phyloP scores from a whole-genome alignment of 139 green algal species.

The Astrephomene gubernaculifera region DNA sequence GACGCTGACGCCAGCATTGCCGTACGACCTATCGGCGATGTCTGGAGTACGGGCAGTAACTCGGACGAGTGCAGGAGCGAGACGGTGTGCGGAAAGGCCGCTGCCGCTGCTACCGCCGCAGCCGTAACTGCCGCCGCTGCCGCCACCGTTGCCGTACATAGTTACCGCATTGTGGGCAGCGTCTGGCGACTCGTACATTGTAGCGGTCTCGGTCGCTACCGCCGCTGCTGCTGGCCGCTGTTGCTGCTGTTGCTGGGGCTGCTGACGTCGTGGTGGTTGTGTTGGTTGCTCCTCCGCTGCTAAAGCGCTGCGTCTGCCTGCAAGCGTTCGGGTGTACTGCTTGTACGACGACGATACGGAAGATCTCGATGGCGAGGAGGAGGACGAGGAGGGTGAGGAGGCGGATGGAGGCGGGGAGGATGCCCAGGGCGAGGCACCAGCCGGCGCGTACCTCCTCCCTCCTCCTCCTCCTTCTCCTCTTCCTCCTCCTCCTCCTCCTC shows the following conservation, averaged over 20 bases:
- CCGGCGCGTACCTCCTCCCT: too few relatives aligned
- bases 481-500: not conserved
- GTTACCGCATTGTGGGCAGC: too few relatives aligned
- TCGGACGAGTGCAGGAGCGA: not conserved
- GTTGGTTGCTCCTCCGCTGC: not conserved
- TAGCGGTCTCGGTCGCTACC: not conserved
- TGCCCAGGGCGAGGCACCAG: too few relatives aligned
- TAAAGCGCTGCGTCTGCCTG: too few relatives aligned
- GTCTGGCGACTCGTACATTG: too few relatives aligned
- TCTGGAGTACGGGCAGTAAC: constrained; percentile 17
- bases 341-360: too few relatives aligned
- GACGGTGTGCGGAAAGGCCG: too few relatives aligned
- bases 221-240: not conserved
- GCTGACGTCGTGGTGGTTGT: not conserved
- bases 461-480: not conserved
- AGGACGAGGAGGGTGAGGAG: too few relatives aligned
- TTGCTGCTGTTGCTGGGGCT: not conserved
- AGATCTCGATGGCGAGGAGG: too few relatives aligned
- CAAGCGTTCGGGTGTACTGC: too few relatives aligned
- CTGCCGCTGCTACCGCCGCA: not conserved
- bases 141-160: not conserved
- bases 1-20: too few relatives aligned
- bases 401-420: too few relatives aligned
- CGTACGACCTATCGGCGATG: constrained; percentile 11
- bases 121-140: not conserved